These are phyloP conservation scores for Cymodocea nodosa DNA, from an alignment of 116 monocot species.

Conservation along the genomic window DNA sequence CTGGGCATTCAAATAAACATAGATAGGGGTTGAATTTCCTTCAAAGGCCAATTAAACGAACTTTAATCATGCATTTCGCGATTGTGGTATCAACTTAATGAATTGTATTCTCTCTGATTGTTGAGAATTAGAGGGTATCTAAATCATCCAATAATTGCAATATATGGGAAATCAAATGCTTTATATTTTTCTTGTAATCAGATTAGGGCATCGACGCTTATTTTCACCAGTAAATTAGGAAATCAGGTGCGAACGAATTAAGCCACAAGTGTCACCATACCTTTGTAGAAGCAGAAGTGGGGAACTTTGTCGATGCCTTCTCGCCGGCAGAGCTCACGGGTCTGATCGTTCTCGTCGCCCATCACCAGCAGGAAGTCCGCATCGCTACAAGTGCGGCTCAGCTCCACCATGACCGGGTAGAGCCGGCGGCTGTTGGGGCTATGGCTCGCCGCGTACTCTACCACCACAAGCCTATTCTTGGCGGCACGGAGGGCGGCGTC, in stretches of 20 bases:
- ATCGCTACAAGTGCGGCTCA: slow-evolving; percentile 74
- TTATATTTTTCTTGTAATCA: no score
- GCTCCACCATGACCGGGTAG: slow-evolving; percentile 70
- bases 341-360: slow-evolving; percentile 82
- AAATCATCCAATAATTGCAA: background rate
- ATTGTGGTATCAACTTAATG: no score
- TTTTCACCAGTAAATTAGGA: background rate
- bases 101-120: no score
- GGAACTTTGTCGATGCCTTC: slow-evolving; percentile 56
- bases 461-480: slow-evolving; percentile 71
- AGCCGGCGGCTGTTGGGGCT: slow-evolving; percentile 40
- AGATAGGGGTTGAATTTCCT: no score
- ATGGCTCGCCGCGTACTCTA: slow-evolving; percentile 63
- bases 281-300: slow-evolving; percentile 87
- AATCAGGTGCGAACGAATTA: background rate
- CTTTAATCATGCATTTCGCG: no score
- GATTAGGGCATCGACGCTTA: background rate
- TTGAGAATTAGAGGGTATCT: no score
- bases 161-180: background rate
- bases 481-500: slow-evolving; percentile 57
- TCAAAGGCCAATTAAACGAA: no score
- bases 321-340: slow-evolving; percentile 44
- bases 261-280: no score
- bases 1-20: no score
- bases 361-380: slow-evolving; percentile 84